A percentile compares a stretch with the other conserved stretches of the same genome.
Evolutionary conservation across 257 asterid species (phyloP).

Genomic region (Cruciata laevipes): DNA sequence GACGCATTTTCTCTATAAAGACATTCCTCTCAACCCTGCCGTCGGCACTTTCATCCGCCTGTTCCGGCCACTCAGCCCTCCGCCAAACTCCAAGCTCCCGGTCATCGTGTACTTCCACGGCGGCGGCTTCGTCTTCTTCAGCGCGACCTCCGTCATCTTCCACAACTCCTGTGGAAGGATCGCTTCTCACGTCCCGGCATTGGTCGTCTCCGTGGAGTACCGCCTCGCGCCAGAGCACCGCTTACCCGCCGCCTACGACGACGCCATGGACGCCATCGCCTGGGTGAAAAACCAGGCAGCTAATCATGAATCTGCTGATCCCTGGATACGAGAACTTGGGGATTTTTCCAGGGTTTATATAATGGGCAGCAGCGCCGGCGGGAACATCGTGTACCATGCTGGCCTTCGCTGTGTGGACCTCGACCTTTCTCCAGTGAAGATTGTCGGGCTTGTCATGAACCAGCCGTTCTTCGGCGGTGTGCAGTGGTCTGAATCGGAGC

Average conservation of each 20-base stretch:
- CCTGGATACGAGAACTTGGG: slow-evolving; percentile 44
- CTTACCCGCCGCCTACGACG: slow-evolving; percentile 77
- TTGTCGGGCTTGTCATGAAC: slow-evolving; percentile 52
- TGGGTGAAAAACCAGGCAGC: slow-evolving; percentile 43
- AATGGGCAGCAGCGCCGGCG: slow-evolving; percentile 71
- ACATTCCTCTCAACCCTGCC: slow-evolving; percentile 48
- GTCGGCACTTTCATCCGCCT: slow-evolving; percentile 50
- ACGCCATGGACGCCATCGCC: slow-evolving; percentile 49
- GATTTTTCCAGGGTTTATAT: slow-evolving; percentile 49
- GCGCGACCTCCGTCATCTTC: slow-evolving; percentile 23
- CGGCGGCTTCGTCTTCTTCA: slow-evolving; percentile 47
- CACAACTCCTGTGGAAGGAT: slow-evolving; percentile 32
- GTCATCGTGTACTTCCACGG: slow-evolving; percentile 54
- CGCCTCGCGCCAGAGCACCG: slow-evolving; percentile 71
- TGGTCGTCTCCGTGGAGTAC: slow-evolving; percentile 52
- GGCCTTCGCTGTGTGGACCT: slow-evolving; percentile 30
- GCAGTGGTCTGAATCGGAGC: slow-evolving; percentile 44
- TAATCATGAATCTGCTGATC: slow-evolving; percentile 18
- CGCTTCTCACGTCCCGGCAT: slow-evolving; percentile 42
- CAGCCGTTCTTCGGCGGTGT: slow-evolving; percentile 59
- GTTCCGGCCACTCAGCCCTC: slow-evolving; percentile 34
- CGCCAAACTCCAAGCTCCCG: slow-evolving; percentile 38
- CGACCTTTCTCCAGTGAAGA: slow-evolving; percentile 36
- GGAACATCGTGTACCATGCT: slow-evolving; percentile 44
- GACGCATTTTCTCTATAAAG: slow-evolving; percentile 35